Percentiles rank a stretch among this genome's conserved stretches.
Conservation (phyloP, 768 basidiomycete species). For the Thelephora aurantiotincta region DNA sequence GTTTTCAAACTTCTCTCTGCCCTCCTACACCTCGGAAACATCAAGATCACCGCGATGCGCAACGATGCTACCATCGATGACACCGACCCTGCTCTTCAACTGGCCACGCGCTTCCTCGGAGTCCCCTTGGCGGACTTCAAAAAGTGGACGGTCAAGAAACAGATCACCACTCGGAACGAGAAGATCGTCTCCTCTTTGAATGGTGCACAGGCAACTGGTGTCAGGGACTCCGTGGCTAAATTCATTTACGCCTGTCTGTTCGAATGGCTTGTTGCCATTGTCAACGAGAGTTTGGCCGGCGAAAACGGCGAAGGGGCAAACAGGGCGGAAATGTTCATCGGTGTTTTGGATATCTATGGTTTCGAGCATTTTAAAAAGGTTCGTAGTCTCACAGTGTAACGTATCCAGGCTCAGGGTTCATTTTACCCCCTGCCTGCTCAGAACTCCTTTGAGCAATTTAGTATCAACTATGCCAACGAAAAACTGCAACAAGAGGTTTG, state of each 20-base stretch:
- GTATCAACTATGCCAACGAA: slow-evolving; percentile 99
- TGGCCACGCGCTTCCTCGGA: slow-evolving; percentile 84
- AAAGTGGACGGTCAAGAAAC: slow-evolving; percentile 98
- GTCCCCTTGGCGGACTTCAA: slow-evolving; percentile 88
- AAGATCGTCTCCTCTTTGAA: slow-evolving; percentile 87
- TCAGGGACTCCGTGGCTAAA: slow-evolving; percentile 93
- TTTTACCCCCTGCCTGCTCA: slow-evolving; percentile 14
- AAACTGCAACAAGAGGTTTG: slow-evolving; percentile 92
- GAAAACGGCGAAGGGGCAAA: slow-evolving; percentile 85
- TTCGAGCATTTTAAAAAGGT: slow-evolving; percentile 97
- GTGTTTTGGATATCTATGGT: slow-evolving; percentile 95
- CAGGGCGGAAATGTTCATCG: slow-evolving; percentile 95
- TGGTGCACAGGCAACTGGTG: slow-evolving; percentile 81
- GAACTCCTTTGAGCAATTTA: slow-evolving; percentile 96
- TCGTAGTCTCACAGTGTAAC: slow-evolving; percentile 2
- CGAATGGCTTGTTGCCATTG: slow-evolving; percentile 95
- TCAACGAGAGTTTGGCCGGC: slow-evolving; percentile 95
- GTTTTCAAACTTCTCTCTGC: slow-evolving; percentile 91
- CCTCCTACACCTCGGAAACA: slow-evolving; percentile 94
- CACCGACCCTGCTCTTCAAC: slow-evolving; percentile 60
- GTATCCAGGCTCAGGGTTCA: background rate
- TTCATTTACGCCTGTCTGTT: slow-evolving; percentile 98
- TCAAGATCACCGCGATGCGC: slow-evolving; percentile 73
- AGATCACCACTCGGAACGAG: slow-evolving; percentile 86
- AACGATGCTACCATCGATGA: slow-evolving; percentile 79